Evolutionary conservation across 441 rosid genomes (phyloP).

Genomic region (Syzygium malaccense): DNA sequence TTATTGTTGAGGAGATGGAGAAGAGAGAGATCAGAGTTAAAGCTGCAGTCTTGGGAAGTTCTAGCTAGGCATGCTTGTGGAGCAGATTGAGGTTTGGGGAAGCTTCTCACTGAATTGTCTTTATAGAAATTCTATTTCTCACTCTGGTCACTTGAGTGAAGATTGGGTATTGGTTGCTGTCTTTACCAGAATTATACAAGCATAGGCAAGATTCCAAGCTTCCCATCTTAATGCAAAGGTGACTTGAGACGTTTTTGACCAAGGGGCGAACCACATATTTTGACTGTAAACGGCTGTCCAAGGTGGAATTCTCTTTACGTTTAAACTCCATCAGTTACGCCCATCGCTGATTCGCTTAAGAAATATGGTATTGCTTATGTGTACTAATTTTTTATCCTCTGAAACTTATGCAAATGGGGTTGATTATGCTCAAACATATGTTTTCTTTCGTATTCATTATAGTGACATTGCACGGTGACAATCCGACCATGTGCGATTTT

Average conservation of each 20-base stretch:
- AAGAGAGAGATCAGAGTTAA: slow-evolving; percentile 48
- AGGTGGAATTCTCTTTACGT: neutral
- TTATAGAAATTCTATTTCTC: neutral
- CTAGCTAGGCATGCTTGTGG: slow-evolving; percentile 33
- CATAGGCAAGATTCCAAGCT: neutral
- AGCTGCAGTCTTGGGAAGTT: slow-evolving; percentile 43
- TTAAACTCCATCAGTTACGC: neutral
- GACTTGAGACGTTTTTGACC: neutral
- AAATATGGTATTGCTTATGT: neutral
- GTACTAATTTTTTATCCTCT: neutral
- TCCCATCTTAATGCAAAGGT: neutral
- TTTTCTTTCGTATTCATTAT: neutral
- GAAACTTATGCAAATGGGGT: neutral
- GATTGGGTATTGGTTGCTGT: neutral
- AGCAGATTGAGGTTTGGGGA: neutral
- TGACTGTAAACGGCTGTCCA: neutral
- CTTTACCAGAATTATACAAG: neutral
- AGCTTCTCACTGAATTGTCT: neutral
- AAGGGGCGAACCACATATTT: neutral
- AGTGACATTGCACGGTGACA: neutral
- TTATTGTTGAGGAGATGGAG: slow-evolving; percentile 67
- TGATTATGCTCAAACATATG: neutral
- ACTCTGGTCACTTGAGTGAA: too few species aligned
- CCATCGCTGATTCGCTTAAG: neutral
- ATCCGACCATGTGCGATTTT: neutral